phyloP scores from a whole-genome alignment of 2,329 filamentous ascomycete genomes.

The Nectriaceae sp. region DNA sequence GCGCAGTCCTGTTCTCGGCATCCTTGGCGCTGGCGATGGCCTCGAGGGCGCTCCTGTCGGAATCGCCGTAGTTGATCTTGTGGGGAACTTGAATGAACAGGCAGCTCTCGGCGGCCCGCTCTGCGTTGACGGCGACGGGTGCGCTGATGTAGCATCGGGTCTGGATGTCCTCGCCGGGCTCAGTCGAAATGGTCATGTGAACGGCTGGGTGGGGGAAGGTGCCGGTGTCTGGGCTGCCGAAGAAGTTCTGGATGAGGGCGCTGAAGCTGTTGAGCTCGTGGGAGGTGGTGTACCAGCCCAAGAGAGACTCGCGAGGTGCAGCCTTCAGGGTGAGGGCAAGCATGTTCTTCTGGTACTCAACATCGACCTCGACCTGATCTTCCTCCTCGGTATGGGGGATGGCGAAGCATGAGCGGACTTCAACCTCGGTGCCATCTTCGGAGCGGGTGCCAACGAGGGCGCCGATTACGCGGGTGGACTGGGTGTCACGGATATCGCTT shows the following conservation, averaged over 20 bases:
- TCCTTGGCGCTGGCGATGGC: slow-evolving; percentile 82
- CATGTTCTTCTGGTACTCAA: slow-evolving; percentile 99
- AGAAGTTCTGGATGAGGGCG: slow-evolving; percentile 98
- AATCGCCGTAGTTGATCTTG: slow-evolving; percentile 85
- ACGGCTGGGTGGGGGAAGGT: slow-evolving; percentile 98
- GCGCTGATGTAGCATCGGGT: slow-evolving; percentile 93
- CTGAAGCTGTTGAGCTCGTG: slow-evolving; percentile 98
- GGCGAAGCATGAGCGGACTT: slow-evolving; percentile 94
- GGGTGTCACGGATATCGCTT: slow-evolving; percentile 71
- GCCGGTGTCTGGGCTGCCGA: slow-evolving; percentile 93
- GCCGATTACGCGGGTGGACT: slow-evolving; percentile 95
- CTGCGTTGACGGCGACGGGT: slow-evolving; percentile 90
- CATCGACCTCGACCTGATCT: slow-evolving; percentile 98
- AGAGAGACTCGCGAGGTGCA: slow-evolving; percentile 87
- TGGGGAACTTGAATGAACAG: slow-evolving; percentile 97
- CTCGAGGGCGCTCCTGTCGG: slow-evolving; percentile 69
- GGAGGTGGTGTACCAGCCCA: slow-evolving; percentile 98
- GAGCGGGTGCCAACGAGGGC: slow-evolving; percentile 90
- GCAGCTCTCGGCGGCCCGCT: slow-evolving; percentile 93
- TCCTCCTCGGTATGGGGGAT: slow-evolving; percentile 98
- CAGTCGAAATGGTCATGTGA: slow-evolving; percentile 91
- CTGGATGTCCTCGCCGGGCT: slow-evolving; percentile 85
- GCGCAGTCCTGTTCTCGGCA: slow-evolving; percentile 70
- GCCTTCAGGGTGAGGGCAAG: slow-evolving; percentile 91
- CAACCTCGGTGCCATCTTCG: slow-evolving; percentile 95